A percentile compares a stretch with the other conserved stretches of the same genome.
These are phyloP conservation scores for Phylloboletellus chloephorus DNA, from an alignment of 1,284 basidiomycete genomes.

Conservation along the genomic window DNA sequence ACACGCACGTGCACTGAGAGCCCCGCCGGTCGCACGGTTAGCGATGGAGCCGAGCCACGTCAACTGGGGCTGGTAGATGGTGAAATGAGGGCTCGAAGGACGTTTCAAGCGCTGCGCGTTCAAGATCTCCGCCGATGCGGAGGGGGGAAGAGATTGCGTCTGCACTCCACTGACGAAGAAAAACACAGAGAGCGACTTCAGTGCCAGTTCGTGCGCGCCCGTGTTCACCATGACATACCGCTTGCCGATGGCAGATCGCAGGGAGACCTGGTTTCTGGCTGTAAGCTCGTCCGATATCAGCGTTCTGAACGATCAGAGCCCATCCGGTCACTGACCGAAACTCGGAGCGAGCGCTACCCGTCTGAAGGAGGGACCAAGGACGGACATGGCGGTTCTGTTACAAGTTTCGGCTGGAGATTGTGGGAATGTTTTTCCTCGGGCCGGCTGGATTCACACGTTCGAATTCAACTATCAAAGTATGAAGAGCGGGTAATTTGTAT, in stretches of 20 bases:
- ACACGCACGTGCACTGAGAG: slow-evolving; percentile 74
- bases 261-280: slow-evolving; percentile 42
- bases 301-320: not conserved
- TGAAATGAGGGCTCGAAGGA: slow-evolving; percentile 89
- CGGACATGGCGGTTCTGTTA: slow-evolving; percentile 40
- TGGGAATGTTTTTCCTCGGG: slow-evolving; percentile 16
- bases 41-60: slow-evolving; percentile 86
- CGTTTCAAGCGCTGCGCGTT: slow-evolving; percentile 84
- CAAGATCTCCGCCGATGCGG: slow-evolving; percentile 62
- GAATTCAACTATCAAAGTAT: not conserved
- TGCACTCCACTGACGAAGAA: slow-evolving; percentile 44
- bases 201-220: not conserved
- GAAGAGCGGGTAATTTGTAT: slow-evolving; percentile 6
- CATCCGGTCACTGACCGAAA: slow-evolving; percentile 35
- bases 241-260: slow-evolving; percentile 41
- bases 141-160: slow-evolving; percentile 58
- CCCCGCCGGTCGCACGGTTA: slow-evolving; percentile 82
- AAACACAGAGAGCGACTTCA: not conserved
- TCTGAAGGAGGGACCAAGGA: slow-evolving; percentile 49
- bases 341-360: slow-evolving; percentile 45
- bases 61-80: slow-evolving; percentile 94
- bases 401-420: slow-evolving; percentile 9
- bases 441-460: slow-evolving; percentile 13
- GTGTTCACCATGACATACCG: slow-evolving; percentile 42
- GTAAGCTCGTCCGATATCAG: slow-evolving; percentile 4